A percentile compares a stretch with the other conserved stretches of the same genome.
phyloP scores from a whole-genome alignment of 352 stramenopile genomes.

The Pythium plurisporium region DNA sequence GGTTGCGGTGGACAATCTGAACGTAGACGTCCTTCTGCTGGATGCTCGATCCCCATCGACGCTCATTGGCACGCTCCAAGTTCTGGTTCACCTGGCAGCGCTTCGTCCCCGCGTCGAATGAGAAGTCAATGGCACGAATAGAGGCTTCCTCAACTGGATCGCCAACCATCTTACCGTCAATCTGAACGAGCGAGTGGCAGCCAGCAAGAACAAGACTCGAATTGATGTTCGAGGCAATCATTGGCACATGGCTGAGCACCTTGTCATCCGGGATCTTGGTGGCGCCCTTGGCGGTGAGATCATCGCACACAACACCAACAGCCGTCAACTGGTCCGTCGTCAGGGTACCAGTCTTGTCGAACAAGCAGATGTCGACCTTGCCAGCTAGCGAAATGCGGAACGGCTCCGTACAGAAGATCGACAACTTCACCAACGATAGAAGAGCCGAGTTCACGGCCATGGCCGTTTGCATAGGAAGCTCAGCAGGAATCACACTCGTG shows the following conservation, averaged over 20 bases:
- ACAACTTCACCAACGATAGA: slow-evolving; percentile 92
- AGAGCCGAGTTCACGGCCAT: slow-evolving; percentile 97
- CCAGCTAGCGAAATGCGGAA: slow-evolving; percentile 97
- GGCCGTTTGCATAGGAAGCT: slow-evolving; percentile 97
- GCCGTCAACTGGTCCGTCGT: slow-evolving; percentile 96
- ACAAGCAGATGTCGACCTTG: slow-evolving; percentile 95
- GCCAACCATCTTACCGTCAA: slow-evolving; percentile 95
- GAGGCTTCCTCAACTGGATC: slow-evolving; percentile 98
- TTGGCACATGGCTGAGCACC: slow-evolving; percentile 63
- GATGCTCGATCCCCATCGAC: slow-evolving; percentile 60
- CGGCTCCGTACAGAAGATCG: slow-evolving; percentile 98
- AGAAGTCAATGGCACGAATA: slow-evolving; percentile 95
- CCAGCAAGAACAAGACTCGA: slow-evolving; percentile 78
- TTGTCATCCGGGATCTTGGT: slow-evolving; percentile 32
- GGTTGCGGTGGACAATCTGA: slow-evolving; percentile 92
- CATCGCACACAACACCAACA: slow-evolving; percentile 88
- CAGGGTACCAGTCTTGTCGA: slow-evolving; percentile 99
- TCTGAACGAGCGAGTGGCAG: slow-evolving; percentile 97
- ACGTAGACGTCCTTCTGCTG: slow-evolving; percentile 81
- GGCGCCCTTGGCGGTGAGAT: slow-evolving; percentile 32
- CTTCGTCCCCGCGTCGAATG: slow-evolving; percentile 68
- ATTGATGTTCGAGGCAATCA: slow-evolving; percentile 82
- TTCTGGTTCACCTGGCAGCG: slow-evolving; percentile 74
- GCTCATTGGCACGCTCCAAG: slow-evolving; percentile 58
- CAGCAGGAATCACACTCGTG: slow-evolving; percentile 97